Conservation (phyloP, 1,284 basidiomycete species). For the Tetrapyrgos nigripes region DNA sequence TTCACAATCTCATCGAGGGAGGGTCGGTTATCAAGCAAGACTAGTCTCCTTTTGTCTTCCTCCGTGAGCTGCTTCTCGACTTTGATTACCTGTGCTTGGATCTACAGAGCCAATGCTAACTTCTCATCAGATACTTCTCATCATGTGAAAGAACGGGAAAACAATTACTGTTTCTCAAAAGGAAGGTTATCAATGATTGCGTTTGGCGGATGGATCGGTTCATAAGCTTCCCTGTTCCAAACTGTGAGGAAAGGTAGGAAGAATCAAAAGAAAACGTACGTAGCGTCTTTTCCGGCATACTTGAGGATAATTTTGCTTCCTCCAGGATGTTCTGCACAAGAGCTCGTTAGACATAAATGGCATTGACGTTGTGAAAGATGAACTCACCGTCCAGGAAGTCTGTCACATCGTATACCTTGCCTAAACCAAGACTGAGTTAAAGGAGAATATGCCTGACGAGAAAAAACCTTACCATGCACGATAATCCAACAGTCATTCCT, state of each 20-base stretch:
- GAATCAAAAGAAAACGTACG: slow-evolving; percentile 42
- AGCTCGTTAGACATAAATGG: not conserved
- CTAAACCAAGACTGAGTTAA: slow-evolving; percentile 33
- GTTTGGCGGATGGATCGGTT: slow-evolving; percentile 89
- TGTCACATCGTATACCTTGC: slow-evolving; percentile 77
- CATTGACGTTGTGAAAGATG: not conserved
- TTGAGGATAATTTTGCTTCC: slow-evolving; percentile 71
- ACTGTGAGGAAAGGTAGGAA: not conserved
- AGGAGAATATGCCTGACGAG: slow-evolving; percentile 23
- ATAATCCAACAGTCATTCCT: slow-evolving; percentile 88
- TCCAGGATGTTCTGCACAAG: slow-evolving; percentile 72
- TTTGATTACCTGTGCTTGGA: slow-evolving; percentile 62
- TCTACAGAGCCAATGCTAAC: slow-evolving; percentile 74
- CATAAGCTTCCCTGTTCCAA: slow-evolving; percentile 69
- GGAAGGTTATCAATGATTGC: slow-evolving; percentile 86
- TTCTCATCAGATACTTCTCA: slow-evolving; percentile 7
- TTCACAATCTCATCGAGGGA: slow-evolving; percentile 82
- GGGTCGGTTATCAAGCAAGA: slow-evolving; percentile 63
- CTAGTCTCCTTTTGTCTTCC: slow-evolving; percentile 60
- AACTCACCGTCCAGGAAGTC: slow-evolving; percentile 69
- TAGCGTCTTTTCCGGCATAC: slow-evolving; percentile 82
- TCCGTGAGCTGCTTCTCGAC: slow-evolving; percentile 62
- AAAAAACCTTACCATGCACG: slow-evolving; percentile 70
- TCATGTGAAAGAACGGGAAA: not conserved
- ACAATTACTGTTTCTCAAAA: slow-evolving; percentile 72